These are phyloP conservation scores for Incumbomyces delicatus DNA, from an alignment of 2,329 filamentous ascomycete species.

Conservation along the genomic window DNA sequence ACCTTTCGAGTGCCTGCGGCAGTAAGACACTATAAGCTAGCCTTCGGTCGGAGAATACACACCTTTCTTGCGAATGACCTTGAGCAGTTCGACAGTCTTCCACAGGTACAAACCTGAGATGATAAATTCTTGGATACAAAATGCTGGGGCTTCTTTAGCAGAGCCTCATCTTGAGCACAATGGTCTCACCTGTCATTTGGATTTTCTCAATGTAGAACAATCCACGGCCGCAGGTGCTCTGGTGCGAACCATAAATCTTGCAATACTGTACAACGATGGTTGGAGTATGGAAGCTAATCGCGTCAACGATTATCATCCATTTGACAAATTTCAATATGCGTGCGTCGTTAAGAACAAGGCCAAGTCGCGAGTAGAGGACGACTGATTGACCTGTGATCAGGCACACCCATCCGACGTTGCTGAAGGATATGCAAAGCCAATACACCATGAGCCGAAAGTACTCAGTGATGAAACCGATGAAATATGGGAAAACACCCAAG, in stretches of 20 bases:
- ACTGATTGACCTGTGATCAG: conserved; percentile 42
- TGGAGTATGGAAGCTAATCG: conserved; percentile 34
- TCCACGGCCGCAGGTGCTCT: conserved; percentile 26
- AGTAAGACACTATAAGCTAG: too few relatives aligned
- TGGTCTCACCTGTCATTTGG: conserved; percentile 27
- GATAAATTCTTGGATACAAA: conserved; percentile 36
- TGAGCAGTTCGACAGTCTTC: conserved; percentile 37
- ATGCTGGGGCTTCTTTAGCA: conserved; percentile 15
- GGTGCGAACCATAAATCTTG: background rate
- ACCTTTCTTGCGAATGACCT: conserved; percentile 31
- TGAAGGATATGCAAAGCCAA: conserved; percentile 31
- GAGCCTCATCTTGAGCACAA: too few relatives aligned
- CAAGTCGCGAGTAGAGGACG: conserved; percentile 41
- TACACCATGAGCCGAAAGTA: conserved; percentile 28
- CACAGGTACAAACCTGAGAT: conserved; percentile 44
- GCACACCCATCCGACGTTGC: conserved; percentile 36
- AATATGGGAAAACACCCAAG: conserved; percentile 35
- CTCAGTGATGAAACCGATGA: conserved; percentile 38
- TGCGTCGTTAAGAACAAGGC: conserved; percentile 32
- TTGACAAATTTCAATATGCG: conserved; percentile 34
- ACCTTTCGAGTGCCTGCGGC: conserved; percentile 30
- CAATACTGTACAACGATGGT: conserved; percentile 32
- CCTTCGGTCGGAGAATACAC: too few relatives aligned
- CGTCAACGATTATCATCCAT: conserved; percentile 37
- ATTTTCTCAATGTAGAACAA: conserved; percentile 36